Base-by-base conservation (phyloP, 257 asterid species). In the Voacanga thouarsii region DNA sequence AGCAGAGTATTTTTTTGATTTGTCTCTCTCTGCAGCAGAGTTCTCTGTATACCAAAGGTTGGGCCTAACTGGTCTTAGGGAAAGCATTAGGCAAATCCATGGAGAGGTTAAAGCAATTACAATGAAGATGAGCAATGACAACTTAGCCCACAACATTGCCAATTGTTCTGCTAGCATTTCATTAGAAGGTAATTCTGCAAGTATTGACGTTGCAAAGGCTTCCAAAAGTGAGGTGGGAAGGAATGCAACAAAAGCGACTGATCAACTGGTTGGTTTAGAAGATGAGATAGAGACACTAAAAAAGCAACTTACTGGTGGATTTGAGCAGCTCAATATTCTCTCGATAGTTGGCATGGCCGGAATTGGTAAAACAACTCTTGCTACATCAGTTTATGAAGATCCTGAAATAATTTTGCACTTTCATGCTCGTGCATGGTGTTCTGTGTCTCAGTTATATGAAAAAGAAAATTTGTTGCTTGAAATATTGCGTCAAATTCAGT, bases 331-430 rank as follows among this genome's bases (percentile, higher is more conserved):
- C 60, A 72, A 75, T 19, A 59, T 75, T 6, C 39, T 80, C 37
- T 70, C 83, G 0, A 75, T 80, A 23, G 44, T 69, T 41, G 80
- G 83, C 5, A 75, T 80, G 83, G 65, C 80, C 4, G 83, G 83
- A 3, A 71, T 56, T 0, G 83, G 80, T 3, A 80, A 80, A 49
- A 75, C 80, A 0, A 75, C 80, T 41, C 24, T 80, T 63, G 80
- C 80, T 23, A n/a, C 49, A 16, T 44, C 26, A n/a, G 57, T 80
- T 12, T 80, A 75, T 55, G 30, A 12, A n/a, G 80, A 80, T 14
- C 59, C 71, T 63, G 3, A 4, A 21, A 73, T 75, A 0, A 7
- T 5, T 2, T 57, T 26, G 44, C 73, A 59, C 70, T 75, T 80
- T 24, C 61, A 75, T 59, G 37, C 63, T 61, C 55, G 67, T 16